Evolutionary conservation across 108 stramenopile genomes (phyloP).

Genomic region (Ochromonas danica): DNA sequence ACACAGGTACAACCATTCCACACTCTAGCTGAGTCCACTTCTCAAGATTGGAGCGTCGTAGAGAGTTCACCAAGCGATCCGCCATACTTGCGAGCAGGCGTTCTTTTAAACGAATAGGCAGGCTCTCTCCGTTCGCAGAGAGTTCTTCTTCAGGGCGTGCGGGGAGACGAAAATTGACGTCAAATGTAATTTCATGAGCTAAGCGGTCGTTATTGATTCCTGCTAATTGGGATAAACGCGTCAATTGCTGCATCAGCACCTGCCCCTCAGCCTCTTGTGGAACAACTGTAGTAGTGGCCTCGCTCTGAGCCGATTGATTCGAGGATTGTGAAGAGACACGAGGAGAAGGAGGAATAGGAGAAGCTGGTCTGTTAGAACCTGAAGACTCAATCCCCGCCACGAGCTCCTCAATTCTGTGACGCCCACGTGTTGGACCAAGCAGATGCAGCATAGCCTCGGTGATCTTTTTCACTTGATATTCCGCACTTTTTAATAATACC

Average conservation of each 20-base stretch:
- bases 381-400: background rate
- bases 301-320: background rate
- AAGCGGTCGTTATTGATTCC: background rate
- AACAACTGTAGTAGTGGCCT: background rate
- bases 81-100: background rate
- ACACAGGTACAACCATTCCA: background rate
- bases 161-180: background rate
- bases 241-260: background rate
- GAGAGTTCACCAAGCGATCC: background rate
- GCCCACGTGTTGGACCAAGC: background rate
- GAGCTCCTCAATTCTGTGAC: background rate
- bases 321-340: background rate
- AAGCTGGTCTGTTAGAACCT: background rate
- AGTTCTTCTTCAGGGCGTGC: background rate
- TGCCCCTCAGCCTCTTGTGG: background rate
- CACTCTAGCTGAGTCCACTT: background rate
- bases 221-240: background rate
- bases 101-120: background rate
- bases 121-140: background rate
- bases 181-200: background rate
- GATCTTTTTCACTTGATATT: background rate
- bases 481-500: background rate
- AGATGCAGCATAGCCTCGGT: background rate
- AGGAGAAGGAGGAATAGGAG: background rate
- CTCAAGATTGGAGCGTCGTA: background rate